These are phyloP conservation scores for Mycena kentingensis DNA, from an alignment of 768 basidiomycete genomes.

Conservation along the genomic window DNA sequence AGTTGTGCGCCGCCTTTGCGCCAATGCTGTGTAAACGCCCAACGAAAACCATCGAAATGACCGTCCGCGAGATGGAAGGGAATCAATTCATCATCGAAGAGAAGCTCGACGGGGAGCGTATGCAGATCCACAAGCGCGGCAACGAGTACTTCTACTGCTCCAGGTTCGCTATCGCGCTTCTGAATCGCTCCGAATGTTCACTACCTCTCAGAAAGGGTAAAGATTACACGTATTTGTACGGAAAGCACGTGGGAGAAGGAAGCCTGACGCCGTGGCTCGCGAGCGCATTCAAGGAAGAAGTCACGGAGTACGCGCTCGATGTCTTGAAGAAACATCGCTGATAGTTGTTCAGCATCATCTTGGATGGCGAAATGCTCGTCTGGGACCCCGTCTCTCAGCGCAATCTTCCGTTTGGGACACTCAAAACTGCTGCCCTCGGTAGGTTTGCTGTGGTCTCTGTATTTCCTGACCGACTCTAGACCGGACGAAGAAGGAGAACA, in stretches of 20 bases:
- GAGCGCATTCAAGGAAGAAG: constrained; percentile 67
- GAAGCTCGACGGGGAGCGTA: constrained; percentile 95
- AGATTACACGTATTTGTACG: constrained; percentile 90
- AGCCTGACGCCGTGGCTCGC: constrained; percentile 89
- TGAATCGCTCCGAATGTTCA: constrained; percentile 6
- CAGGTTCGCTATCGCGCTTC: constrained; percentile 49
- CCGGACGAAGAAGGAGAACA: constrained; percentile 66
- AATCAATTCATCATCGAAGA: constrained; percentile 89
- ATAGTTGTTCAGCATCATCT: constrained; percentile 65
- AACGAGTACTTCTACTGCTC: constrained; percentile 94
- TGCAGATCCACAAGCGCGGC: constrained; percentile 92
- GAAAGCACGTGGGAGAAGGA: constrained; percentile 77
- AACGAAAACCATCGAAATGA: constrained; percentile 75
- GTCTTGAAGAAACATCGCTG: background rate
- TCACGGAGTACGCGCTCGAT: constrained; percentile 71
- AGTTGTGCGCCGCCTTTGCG: constrained; percentile 83
- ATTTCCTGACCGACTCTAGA: constrained; percentile 42
- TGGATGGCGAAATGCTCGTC: constrained; percentile 98
- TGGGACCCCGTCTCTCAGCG: constrained; percentile 92
- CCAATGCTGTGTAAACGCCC: constrained; percentile 96
- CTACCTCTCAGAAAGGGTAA: constrained; percentile 71
- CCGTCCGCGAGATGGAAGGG: constrained; percentile 82
- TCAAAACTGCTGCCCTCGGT: constrained; percentile 93
- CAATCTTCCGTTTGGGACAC: constrained; percentile 87
- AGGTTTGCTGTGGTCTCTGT: constrained; percentile 12